These are phyloP conservation scores for Skeletonema costatum DNA, from an alignment of 108 stramenopile species.

Conservation along the genomic window DNA sequence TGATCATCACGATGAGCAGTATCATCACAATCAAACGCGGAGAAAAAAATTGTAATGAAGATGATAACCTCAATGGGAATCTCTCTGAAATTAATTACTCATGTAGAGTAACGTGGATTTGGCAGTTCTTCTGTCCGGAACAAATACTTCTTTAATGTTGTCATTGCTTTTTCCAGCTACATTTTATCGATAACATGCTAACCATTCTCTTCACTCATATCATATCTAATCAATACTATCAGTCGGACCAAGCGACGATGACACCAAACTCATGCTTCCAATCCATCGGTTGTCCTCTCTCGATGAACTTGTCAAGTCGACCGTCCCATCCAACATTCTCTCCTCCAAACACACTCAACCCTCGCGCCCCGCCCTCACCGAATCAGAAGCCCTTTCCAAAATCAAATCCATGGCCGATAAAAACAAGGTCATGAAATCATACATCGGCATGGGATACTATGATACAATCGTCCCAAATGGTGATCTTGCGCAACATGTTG, in stretches of 20 bases:
- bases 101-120: background rate
- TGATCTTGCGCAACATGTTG: slow-evolving; percentile 97
- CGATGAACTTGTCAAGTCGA: slow-evolving; percentile 85
- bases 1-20: background rate
- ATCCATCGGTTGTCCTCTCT: slow-evolving; percentile 87
- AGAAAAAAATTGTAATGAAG: background rate
- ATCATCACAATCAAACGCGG: background rate
- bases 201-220: background rate
- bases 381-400: slow-evolving; percentile 89
- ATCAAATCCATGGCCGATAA: slow-evolving; percentile 76
- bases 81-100: background rate
- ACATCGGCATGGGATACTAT: slow-evolving; percentile 98
- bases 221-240: slow-evolving; percentile 4
- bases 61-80: background rate
- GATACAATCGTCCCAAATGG: slow-evolving; percentile 94
- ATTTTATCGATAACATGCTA: background rate
- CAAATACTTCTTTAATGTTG: background rate
- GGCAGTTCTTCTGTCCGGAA: background rate
- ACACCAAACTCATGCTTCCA: slow-evolving; percentile 87
- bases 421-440: slow-evolving; percentile 95
- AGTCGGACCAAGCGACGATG: slow-evolving; percentile 88
- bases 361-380: slow-evolving; percentile 79
- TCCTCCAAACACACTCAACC: slow-evolving; percentile 63
- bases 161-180: background rate
- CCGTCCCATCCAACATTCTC: slow-evolving; percentile 92